Conservation (phyloP, 805 yeast genomes). For the Wickerhamomyces mucosus region DNA sequence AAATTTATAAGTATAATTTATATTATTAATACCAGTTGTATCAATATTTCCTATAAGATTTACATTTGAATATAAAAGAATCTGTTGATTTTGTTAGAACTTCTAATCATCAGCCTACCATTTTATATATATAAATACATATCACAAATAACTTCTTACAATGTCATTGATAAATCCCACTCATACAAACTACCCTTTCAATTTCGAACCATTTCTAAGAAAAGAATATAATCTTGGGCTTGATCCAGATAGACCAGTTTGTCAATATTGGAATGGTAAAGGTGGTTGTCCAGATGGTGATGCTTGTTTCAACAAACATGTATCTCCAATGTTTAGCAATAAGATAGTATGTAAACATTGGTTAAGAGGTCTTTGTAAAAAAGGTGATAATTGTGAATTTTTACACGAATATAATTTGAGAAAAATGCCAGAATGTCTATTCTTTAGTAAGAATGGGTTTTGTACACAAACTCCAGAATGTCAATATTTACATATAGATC, state of each 20-base stretch:
- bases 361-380: conserved; percentile 94
- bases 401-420: conserved; percentile 89
- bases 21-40: too few relatives aligned
- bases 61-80: too few relatives aligned
- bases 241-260: conserved; percentile 84
- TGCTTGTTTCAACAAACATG: conserved; percentile 83
- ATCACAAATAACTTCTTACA: too few relatives aligned
- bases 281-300: conserved; percentile 78
- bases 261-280: conserved; percentile 61
- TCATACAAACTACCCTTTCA: conserved; percentile 35
- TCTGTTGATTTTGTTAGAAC: too few relatives aligned
- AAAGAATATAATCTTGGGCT: conserved; percentile 74
- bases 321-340: conserved; percentile 51
- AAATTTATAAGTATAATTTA: too few relatives aligned
- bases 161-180: conserved; percentile 32
- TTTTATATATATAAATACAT: too few relatives aligned
- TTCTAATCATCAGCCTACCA: too few relatives aligned
- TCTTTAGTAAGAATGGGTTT: conserved; percentile 68
- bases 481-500: conserved; percentile 84
- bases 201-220: conserved; percentile 76
- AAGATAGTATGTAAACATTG: conserved; percentile 96
- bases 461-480: conserved; percentile 95
- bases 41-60: too few relatives aligned
- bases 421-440: conserved; percentile 95
- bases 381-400: conserved; percentile 93